Percentiles rank a stretch among this genome's conserved stretches.
Evolutionary conservation across 768 basidiomycete genomes (phyloP).

Genomic region (Vararia minispora): DNA sequence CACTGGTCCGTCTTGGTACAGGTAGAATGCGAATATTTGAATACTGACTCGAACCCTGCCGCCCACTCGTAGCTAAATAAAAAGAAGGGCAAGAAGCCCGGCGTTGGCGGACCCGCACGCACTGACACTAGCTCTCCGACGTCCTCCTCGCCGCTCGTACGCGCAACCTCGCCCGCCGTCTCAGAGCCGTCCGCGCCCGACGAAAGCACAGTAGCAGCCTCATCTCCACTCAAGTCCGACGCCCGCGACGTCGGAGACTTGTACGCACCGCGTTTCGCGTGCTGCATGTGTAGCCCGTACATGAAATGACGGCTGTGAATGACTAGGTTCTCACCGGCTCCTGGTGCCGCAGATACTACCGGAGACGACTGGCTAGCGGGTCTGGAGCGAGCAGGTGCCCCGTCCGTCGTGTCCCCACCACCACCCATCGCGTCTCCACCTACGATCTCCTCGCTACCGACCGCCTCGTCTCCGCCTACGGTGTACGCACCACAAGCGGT

Average conservation of each 20-base stretch:
- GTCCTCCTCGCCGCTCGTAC: constrained; percentile 28
- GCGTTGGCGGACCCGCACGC: constrained; percentile 17
- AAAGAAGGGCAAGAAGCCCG: constrained; percentile 59
- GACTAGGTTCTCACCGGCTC: constrained; percentile 30
- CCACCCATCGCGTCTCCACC: constrained; percentile 25
- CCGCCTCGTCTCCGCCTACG: constrained; percentile 12
- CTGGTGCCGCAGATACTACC: constrained; percentile 20
- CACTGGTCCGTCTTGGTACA: constrained; percentile 42
- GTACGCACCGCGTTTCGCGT: constrained; percentile 34
- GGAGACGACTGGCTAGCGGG: constrained; percentile 51
- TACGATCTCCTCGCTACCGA: constrained; percentile 16
- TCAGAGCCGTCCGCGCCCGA: constrained; percentile 12
- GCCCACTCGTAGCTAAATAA: constrained; percentile 57
- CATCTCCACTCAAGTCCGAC: constrained; percentile 41
- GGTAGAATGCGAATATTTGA: neutral
- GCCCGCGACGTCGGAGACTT: constrained; percentile 36
- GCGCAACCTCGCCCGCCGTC: constrained; percentile 19
- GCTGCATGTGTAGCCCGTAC: neutral
- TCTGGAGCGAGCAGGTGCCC: constrained; percentile 31
- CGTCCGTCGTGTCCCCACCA: constrained; percentile 20
- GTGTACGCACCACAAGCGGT: constrained; percentile 7
- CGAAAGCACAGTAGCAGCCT: too few species aligned
- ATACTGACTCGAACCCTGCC: neutral
- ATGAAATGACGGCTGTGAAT: too few species aligned
- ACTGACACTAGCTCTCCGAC: constrained; percentile 28